Evolutionary conservation across 2,329 filamentous ascomycete genomes (phyloP), one percentile per base, ranked within the genome.

Genomic region (Cadophora sp.): DNA sequence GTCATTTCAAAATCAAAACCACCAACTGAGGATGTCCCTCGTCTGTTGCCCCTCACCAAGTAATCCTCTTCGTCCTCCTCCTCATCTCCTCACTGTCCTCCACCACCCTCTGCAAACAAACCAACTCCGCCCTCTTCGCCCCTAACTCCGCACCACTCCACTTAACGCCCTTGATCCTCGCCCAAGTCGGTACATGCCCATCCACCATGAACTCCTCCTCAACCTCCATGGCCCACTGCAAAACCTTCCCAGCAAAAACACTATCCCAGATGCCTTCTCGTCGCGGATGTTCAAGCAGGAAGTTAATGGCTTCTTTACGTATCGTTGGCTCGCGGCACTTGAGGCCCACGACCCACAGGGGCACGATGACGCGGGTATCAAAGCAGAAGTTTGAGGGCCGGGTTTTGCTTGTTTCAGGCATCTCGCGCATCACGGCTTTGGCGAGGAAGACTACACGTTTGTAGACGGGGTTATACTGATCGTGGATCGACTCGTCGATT

Each of bases 281-380:
- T 19, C 89, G 81, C 12, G 87, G 84, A 73, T 86, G 87, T 72
- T 83, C 86, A 61, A 83, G 80, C 66, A 91, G 77, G 12, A 91
- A 79, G 71, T 86, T 82, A 56, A 91, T 88, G 14, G 89, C 89
- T 70, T 86, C 84, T 22, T 86, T 82, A n/a, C 89, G 83, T 40
- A 86, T 82, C 1, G 79, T 71, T 0, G 84, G 82, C 67, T 89
- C 84, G 4, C 87, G 84, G 73, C 88, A 91, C 73, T 89, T 89
- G 9, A 87, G 88, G 9, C 87, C 88, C n/a, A 89, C 86, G 3
- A 90, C 83, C 70, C 87, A 91, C 1, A 91, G 81, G 0, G 87
- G 87, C 7, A 88, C 85, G 7, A 91, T 84, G 64, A 91, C 87
- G 48, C 87, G 88, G 6, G 89, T 78, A 62, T 89, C 87, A 27